Evolutionary conservation across 169 alveolate genomes (phyloP).

Genomic region (Neospora caninum): DNA sequence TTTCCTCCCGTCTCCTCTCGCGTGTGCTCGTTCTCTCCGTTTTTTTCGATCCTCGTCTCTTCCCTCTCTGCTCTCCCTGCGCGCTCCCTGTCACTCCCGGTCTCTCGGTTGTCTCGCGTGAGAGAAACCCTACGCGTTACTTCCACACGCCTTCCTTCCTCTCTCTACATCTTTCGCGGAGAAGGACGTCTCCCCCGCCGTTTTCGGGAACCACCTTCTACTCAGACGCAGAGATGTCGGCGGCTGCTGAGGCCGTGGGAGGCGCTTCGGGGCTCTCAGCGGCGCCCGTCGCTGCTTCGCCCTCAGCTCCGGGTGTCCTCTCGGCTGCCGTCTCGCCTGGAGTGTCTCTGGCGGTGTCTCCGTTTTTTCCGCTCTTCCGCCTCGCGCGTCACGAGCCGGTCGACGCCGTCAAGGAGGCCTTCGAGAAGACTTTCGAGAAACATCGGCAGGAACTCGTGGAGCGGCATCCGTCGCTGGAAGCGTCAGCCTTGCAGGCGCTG

Average conservation of each 20-base stretch:
- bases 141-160: too few relatives aligned
- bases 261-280: background rate
- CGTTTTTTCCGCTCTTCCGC: background rate
- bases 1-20: too few relatives aligned
- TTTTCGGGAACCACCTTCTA: too few relatives aligned
- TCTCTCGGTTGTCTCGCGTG: too few relatives aligned
- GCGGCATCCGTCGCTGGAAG: background rate
- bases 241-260: background rate
- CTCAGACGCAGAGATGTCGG: background rate
- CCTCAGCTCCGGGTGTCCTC: background rate
- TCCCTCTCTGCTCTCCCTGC: too few relatives aligned
- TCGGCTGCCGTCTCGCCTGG: background rate
- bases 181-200: too few relatives aligned
- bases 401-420: background rate
- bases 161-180: too few relatives aligned
- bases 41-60: too few relatives aligned
- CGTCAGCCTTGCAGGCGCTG: constrained; percentile 12
- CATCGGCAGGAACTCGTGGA: constrained; percentile 32
- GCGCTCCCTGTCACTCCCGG: too few relatives aligned
- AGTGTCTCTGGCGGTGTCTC: background rate
- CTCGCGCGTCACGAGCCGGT: constrained; percentile 41
- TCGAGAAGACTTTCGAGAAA: background rate
- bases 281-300: background rate
- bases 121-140: too few relatives aligned
- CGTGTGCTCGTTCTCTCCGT: too few relatives aligned